Base-by-base conservation (phyloP, 495 filamentous ascomycete genomes). In the Neurospora sp. region DNA sequence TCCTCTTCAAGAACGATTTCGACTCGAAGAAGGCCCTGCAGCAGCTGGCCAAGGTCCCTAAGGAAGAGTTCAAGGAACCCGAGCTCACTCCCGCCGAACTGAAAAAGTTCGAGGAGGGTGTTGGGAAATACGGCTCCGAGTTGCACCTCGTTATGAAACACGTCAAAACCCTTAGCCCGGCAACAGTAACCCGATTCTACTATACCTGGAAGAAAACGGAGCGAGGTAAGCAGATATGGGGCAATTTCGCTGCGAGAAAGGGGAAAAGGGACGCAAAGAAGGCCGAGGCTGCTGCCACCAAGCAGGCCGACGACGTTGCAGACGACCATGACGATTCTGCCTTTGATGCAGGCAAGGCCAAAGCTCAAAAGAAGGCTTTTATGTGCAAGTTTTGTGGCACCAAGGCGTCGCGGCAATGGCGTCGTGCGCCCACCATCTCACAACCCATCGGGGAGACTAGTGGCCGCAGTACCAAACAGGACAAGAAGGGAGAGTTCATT, bases 181-280 rank as follows among this genome's bases (percentile, higher is more conserved):
- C 88, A 40, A 89, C 93, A 69, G 92, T 98, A 72, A 93, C 96
- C 38, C 90, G 96, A 12, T 97, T 92, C 74, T 99, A 98, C 80
- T 98, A 98, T 81, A 92, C 92, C 77, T 99, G 96, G 96, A 99
- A 99, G 85, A 98, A 98, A 81, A 94, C 94, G 0, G 88, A 92
- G 2, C 87, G 89, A 69, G 96, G 96, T 38, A 90, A 88, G 76
- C 89, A 94, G 77, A 88, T 99, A 37, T 98, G 96, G 96, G 93
- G 92, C 41, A 91, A 88, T 70, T 97, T 92, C 73, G 91, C 93
- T 73, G 93, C 91, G 6, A 86, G 96, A 35, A 95, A 94, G 76
- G 92, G 92, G 38, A 96, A 95, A 81, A 97, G 96, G 79, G 92
- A 96, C 77, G 91, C 84, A 62, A 89, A 87, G 74, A 86, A 88